A percentile compares a stretch with the other conserved stretches of the same genome.
phyloP scores from a whole-genome alignment of 129 eudicot species.

The Kitagawia praeruptora region DNA sequence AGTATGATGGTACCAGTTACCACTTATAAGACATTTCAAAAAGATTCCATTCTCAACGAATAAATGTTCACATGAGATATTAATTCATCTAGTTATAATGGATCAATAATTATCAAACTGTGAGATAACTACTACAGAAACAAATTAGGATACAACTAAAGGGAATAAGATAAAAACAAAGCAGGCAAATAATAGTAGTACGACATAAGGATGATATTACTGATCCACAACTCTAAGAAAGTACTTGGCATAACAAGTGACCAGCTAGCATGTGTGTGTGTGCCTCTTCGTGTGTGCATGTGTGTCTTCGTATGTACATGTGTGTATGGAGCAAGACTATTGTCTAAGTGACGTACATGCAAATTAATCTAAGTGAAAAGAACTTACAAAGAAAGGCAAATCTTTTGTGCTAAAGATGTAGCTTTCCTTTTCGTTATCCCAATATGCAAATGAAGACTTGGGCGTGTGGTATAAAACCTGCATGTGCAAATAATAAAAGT shows the following conservation, averaged over 20 bases:
- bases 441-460: conserved; percentile 73
- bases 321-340: neutral
- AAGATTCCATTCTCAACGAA: neutral
- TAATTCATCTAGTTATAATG: neutral
- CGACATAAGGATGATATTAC: neutral
- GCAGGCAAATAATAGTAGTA: neutral
- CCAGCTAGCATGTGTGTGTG: neutral
- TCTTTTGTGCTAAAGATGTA: conserved; percentile 70
- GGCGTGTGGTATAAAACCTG: conserved; percentile 98
- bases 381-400: conserved; percentile 96
- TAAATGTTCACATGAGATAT: neutral
- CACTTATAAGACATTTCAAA: neutral
- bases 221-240: neutral
- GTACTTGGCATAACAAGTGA: neutral
- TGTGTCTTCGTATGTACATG: neutral
- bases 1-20: neutral
- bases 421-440: conserved; percentile 67
- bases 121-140: neutral
- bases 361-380: neutral
- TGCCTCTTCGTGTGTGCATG: neutral
- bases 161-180: neutral
- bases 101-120: neutral
- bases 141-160: neutral
- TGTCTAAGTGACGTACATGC: neutral
- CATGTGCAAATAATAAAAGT: conserved; percentile 12